These are phyloP conservation scores for Tuber indicum DNA, from an alignment of 495 filamentous ascomycete genomes.

Conservation along the genomic window DNA sequence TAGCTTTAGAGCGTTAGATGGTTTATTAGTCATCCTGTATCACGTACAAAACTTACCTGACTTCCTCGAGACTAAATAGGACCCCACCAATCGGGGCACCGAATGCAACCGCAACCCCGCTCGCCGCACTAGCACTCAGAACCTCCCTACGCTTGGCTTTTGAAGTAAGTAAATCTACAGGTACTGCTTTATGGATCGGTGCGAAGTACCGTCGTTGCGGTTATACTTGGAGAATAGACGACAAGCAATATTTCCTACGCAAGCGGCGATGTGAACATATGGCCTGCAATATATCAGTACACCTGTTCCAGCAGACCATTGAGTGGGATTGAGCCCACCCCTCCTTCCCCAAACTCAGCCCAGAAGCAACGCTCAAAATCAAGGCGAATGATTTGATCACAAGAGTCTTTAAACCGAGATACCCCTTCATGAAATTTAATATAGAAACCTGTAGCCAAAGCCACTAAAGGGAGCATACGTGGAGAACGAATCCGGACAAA, in stretches of 20 bases:
- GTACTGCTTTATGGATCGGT: constrained; percentile 4
- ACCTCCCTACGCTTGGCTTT: constrained; percentile 71
- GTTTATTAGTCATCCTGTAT: constrained; percentile 5
- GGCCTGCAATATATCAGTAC: constrained; percentile 50
- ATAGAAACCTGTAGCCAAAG: constrained; percentile 9
- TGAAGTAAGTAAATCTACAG: constrained; percentile 22
- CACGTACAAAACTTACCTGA: constrained; percentile 49
- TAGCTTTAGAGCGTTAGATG: constrained; percentile 52
- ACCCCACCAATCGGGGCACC: constrained; percentile 90
- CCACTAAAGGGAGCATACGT: constrained; percentile 47
- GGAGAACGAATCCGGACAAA: constrained; percentile 91
- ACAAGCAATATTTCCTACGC: constrained; percentile 90
- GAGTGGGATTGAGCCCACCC: constrained; percentile 42
- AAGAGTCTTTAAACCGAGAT: constrained; percentile 82
- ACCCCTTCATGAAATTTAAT: constrained; percentile 47
- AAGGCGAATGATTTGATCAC: constrained; percentile 77
- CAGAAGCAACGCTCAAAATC: constrained; percentile 83
- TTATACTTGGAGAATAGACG: constrained; percentile 90
- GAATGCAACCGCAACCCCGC: constrained; percentile 91
- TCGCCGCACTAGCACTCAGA: constrained; percentile 82
- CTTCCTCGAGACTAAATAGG: constrained; percentile 89
- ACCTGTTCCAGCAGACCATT: not conserved
- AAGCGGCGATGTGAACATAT: constrained; percentile 94
- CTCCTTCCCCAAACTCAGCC: constrained; percentile 90
- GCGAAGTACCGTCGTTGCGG: constrained; percentile 66